Percentiles rank a stretch among this genome's conserved stretches.
Conservation (phyloP, 176 grass and related monocot genomes). For the Lolium rigidum region DNA sequence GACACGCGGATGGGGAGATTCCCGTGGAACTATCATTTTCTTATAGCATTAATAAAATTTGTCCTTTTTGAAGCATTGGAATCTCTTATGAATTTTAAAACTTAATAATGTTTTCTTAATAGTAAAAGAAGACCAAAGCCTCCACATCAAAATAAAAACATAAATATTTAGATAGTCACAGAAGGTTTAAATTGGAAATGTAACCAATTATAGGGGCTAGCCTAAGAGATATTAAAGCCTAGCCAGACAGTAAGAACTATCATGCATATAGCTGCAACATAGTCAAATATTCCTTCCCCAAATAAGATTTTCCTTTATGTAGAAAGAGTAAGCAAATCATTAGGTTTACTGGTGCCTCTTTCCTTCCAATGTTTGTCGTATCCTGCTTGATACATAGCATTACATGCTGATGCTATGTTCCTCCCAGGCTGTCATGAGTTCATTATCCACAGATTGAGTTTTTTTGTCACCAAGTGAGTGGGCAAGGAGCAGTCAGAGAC, state of each 20-base stretch:
- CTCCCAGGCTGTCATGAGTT: background rate
- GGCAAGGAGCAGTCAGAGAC: conserved; percentile 1
- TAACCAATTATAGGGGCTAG: background rate
- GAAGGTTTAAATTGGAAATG: background rate
- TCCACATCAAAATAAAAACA: background rate
- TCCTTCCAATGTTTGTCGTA: conserved; percentile 26
- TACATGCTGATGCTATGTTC: conserved; percentile 11
- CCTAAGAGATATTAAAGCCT: background rate
- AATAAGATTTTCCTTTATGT: background rate
- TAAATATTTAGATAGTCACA: conserved; percentile 4
- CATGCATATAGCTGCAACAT: background rate
- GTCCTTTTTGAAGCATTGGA: too few species aligned
- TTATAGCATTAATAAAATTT: too few species aligned
- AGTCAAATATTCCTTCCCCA: background rate
- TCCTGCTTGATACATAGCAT: conserved; percentile 33
- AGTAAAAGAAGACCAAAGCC: background rate
- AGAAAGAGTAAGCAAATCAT: conserved; percentile 16
- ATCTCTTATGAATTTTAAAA: background rate
- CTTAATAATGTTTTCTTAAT: background rate
- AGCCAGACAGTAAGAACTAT: background rate
- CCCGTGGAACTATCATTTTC: too few species aligned
- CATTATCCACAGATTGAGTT: conserved; percentile 18
- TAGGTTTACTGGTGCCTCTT: conserved; percentile 3
- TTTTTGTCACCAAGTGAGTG: conserved; percentile 35
- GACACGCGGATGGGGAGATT: too few species aligned